Evolutionary conservation across 2,329 filamentous ascomycete species (phyloP).

Genomic region (Coniochaeta pulveracea): DNA sequence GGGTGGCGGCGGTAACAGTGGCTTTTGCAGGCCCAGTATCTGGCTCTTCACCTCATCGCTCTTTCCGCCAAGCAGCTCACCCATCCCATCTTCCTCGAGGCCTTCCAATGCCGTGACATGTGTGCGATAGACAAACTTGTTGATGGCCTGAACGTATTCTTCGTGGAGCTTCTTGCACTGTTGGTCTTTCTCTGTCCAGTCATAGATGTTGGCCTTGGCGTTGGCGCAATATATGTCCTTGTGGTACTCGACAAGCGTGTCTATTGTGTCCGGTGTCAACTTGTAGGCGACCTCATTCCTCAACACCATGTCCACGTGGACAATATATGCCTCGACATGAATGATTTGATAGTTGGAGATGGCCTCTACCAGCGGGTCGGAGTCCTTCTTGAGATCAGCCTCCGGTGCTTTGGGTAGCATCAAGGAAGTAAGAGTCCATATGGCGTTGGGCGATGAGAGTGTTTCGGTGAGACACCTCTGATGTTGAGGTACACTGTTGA

Average conservation of each 20-base stretch:
- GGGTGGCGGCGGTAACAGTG: conserved; percentile 76
- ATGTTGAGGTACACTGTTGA: conserved; percentile 95
- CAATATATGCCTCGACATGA: conserved; percentile 93
- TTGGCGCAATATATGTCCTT: conserved; percentile 91
- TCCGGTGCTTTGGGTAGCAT: conserved; percentile 89
- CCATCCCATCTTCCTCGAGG: conserved; percentile 89
- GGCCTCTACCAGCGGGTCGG: conserved; percentile 73
- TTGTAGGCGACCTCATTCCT: conserved; percentile 98
- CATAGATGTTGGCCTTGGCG: conserved; percentile 77
- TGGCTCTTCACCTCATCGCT: conserved; percentile 87
- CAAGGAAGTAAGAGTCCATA: conserved; percentile 88
- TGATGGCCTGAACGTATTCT: conserved; percentile 90
- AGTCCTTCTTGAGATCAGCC: conserved; percentile 69
- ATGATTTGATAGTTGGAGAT: conserved; percentile 88
- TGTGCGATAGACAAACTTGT: conserved; percentile 92
- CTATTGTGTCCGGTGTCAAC: conserved; percentile 89
- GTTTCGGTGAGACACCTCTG: conserved; percentile 92
- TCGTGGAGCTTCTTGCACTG: conserved; percentile 97
- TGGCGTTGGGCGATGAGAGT: conserved; percentile 76
- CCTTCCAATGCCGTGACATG: conserved; percentile 84
- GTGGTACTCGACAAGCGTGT: conserved; percentile 87
- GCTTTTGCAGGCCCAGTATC: conserved; percentile 76
- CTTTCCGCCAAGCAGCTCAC: conserved; percentile 83
- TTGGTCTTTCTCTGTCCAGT: conserved; percentile 93
- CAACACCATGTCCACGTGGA: conserved; percentile 97